Base-by-base conservation (phyloP, 2,329 filamentous ascomycete species). In the Rutstroemia sp. region DNA sequence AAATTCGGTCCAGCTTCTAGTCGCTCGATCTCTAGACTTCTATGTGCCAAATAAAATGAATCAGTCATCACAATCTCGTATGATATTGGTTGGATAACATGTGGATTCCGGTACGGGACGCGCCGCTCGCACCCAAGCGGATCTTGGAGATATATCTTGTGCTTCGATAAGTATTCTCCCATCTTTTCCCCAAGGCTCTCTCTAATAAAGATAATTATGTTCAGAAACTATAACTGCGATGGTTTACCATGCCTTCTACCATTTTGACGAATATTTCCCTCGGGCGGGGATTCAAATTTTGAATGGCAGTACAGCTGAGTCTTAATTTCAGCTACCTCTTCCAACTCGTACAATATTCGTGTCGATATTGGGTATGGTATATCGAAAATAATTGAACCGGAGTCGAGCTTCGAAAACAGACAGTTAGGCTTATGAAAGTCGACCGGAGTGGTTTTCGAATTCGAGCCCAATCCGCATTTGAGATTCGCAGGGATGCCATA, bases 131-230 rank as follows among this genome's bases (percentile, higher is more conserved):
- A 62, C 1, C 34, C 38, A 14, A 50, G 8, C 10, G 60, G 60
- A 44, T 62, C 60, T 57, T 62, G 60, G 14, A 62, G 53, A 51
- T 60, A 58, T 49, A 60, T 56, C 23, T 54, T 21, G 1, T 48
- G 10, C 21, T 50, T 30, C 7, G 52, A 48, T 6, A 61, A 38
- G 25, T 53, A 61, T 25, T 53, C 48, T 42, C 58, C 60, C 5
- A 61, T 19, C 25, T 25, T 45, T 21, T 57, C 53, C 21, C 46
- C 46, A 19, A 60, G 23, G 17, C 3, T 9, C 36, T 12, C 14
- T 19, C 12, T 23, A 14, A 58, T 58, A 27, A 34, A 62, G 34
- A 62, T 17, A 17, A 56, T 60, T 38, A 58, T 55, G 27, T 56
- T 49, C 16, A 61, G 47, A 34, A 51, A 50, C 48, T 54, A 59